Evolutionary conservation across 2,329 filamentous ascomycete species (phyloP).

Genomic region (Aotearoamyces nothofagi): DNA sequence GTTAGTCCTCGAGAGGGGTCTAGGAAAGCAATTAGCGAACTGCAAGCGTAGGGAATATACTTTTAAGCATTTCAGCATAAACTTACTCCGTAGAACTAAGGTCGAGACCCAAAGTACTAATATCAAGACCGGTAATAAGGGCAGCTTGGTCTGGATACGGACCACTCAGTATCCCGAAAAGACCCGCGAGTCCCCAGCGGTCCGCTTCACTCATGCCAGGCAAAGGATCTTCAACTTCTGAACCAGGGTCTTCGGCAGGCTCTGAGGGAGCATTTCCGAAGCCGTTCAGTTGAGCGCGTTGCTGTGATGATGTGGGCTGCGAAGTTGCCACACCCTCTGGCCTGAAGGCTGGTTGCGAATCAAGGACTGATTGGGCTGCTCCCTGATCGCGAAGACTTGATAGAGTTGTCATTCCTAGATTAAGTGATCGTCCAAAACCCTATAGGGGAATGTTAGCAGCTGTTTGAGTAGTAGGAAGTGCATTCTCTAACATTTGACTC

Average conservation of each 20-base stretch:
- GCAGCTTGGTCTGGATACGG: conserved; percentile 48
- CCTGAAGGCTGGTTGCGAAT: background rate
- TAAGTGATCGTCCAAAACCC: background rate
- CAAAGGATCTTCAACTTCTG: conserved; percentile 38
- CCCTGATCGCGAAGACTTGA: background rate
- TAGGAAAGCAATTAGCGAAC: too few relatives aligned
- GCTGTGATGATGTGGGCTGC: background rate
- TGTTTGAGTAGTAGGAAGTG: too few relatives aligned
- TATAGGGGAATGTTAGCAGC: too few relatives aligned
- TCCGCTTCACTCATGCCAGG: conserved; percentile 45
- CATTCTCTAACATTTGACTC: conserved; percentile 14
- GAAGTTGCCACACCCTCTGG: background rate
- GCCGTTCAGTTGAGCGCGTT: background rate
- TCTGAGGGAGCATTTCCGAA: background rate
- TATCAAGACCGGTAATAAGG: conserved; percentile 43
- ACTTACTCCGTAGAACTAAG: conserved; percentile 41
- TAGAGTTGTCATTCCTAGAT: background rate
- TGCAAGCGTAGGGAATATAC: too few relatives aligned
- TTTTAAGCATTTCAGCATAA: too few relatives aligned
- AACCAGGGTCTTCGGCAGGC: conserved; percentile 11
- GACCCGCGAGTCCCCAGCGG: conserved; percentile 49
- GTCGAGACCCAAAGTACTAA: conserved; percentile 40
- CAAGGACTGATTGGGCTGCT: too few relatives aligned
- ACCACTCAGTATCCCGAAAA: conserved; percentile 43
- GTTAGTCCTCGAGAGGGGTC: conserved; percentile 37